A percentile compares a stretch with the other conserved stretches of the same genome.
phyloP scores from a whole-genome alignment of 2,329 filamentous ascomycete genomes.

The Cladosporium sp. region DNA sequence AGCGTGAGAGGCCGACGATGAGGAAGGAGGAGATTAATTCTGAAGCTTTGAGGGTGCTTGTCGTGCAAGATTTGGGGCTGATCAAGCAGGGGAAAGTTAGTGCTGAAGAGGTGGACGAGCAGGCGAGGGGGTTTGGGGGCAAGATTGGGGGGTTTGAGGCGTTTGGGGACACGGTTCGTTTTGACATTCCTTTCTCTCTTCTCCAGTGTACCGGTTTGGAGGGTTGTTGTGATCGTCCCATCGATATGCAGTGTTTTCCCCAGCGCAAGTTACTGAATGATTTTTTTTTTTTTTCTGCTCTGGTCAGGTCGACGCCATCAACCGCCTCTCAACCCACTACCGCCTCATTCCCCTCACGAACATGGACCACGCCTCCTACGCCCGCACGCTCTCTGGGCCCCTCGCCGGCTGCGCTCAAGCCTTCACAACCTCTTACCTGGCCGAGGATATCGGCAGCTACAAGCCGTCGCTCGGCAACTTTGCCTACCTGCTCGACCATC shows the following conservation, averaged over 20 bases:
- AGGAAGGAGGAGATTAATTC: conserved; percentile 54
- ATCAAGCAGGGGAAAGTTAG: conserved; percentile 46
- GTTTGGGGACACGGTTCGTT: conserved; percentile 52
- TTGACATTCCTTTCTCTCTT: background rate
- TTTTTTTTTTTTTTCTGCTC: no score
- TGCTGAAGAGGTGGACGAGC: conserved; percentile 40
- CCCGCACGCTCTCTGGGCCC: conserved; percentile 43
- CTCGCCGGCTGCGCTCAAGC: conserved; percentile 48
- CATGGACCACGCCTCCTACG: conserved; percentile 53
- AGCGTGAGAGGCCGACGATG: conserved; percentile 52
- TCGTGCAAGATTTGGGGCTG: conserved; percentile 38
- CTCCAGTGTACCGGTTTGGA: no score
- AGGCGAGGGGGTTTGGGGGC: conserved; percentile 47
- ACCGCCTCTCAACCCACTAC: conserved; percentile 48
- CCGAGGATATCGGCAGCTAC: conserved; percentile 67
- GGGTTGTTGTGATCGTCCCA: no score
- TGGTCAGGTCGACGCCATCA: conserved; percentile 44
- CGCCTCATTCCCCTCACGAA: conserved; percentile 57
- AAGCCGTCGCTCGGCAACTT: conserved; percentile 66
- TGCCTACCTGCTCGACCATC: conserved; percentile 56
- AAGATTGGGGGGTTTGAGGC: conserved; percentile 52
- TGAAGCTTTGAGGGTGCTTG: conserved; percentile 28
- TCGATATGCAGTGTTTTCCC: no score
- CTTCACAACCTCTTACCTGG: conserved; percentile 65
- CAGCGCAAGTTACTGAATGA: no score